Base-by-base conservation (phyloP, 2,329 filamentous ascomycete species). In the Arthrobotrys musiformis region DNA sequence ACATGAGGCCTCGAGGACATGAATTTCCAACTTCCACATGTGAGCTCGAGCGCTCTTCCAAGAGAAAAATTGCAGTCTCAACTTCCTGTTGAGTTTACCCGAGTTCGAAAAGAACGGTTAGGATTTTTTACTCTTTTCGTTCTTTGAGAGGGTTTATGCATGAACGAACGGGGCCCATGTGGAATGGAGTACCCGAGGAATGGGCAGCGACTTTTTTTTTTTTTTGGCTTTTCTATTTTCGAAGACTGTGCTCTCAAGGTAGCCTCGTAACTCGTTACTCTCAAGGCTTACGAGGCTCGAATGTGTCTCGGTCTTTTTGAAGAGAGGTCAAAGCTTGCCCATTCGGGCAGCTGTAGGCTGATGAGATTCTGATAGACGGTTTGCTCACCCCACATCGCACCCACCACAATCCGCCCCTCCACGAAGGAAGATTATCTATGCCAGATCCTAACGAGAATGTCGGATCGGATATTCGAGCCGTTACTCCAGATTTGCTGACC, bases 271-370 rank as follows among this genome's bases (percentile, higher is more conserved):
- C n/a, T n/a, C n/a, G n/a, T n/a, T n/a, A n/a, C 48, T 13, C 35
- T 52, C 35, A 52, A 37, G 52, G 66, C 66, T 70, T 60, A 61
- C 66, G 66, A 70, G 54, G 54, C 40, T 60, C 56, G 35, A 61
- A 30, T 24, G 62, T 50, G 62, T 50, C 46, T 67, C 24, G 17
- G 35, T 54, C 7, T 30, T 62, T 46, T 62, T 46, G 56, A 46
- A 30, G 19, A 40, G 35, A 66, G 69, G 69, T 67, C 69, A 67
- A 70, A 70, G 58, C 72, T 76, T 76, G 58, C 72, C 64, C 19
- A 60, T 70, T 76, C 37, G 48, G 72, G 72, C 58, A 76, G 72
- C 70, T 69, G 72, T 60, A 76, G 58, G 72, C 72, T 76, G 72
- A 75, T 75, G 50, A 63, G 54, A 54, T 70, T 54, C 46, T 50